These are phyloP conservation scores for Scleromitrula shiraiana DNA, from an alignment of 2,329 filamentous ascomycete genomes.

Conservation along the genomic window DNA sequence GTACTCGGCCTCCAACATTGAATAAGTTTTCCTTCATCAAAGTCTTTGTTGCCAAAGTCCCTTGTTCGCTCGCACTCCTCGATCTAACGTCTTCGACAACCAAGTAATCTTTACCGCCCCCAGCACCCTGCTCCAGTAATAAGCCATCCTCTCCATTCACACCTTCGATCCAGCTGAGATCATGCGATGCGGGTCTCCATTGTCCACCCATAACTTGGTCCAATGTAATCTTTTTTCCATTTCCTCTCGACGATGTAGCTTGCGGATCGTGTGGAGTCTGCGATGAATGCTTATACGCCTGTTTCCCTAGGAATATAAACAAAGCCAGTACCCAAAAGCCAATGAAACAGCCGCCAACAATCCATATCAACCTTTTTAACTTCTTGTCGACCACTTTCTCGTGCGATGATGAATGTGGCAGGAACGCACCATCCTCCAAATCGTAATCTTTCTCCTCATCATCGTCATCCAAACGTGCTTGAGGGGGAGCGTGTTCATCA, in stretches of 20 bases:
- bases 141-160: conserved; percentile 74
- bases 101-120: conserved; percentile 61
- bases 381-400: conserved; percentile 54
- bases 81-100: conserved; percentile 78
- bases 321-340: conserved; percentile 63
- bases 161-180: conserved; percentile 70
- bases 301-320: conserved; percentile 55
- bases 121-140: conserved; percentile 60
- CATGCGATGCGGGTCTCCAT: conserved; percentile 57
- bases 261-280: conserved; percentile 60
- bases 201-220: conserved; percentile 60
- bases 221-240: conserved; percentile 64
- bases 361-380: conserved; percentile 48
- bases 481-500: conserved; percentile 19
- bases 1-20: conserved; percentile 43
- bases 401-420: conserved; percentile 29
- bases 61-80: conserved; percentile 36
- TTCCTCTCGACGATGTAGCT: conserved; percentile 52
- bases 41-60: conserved; percentile 47
- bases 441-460: conserved; percentile 34
- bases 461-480: conserved; percentile 19
- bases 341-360: conserved; percentile 51
- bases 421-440: conserved; percentile 37
- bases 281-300: conserved; percentile 58
- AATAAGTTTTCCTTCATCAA: conserved; percentile 68